phyloP scores from a whole-genome alignment of 768 basidiomycete species.

The Thelephora aurantiotincta region DNA sequence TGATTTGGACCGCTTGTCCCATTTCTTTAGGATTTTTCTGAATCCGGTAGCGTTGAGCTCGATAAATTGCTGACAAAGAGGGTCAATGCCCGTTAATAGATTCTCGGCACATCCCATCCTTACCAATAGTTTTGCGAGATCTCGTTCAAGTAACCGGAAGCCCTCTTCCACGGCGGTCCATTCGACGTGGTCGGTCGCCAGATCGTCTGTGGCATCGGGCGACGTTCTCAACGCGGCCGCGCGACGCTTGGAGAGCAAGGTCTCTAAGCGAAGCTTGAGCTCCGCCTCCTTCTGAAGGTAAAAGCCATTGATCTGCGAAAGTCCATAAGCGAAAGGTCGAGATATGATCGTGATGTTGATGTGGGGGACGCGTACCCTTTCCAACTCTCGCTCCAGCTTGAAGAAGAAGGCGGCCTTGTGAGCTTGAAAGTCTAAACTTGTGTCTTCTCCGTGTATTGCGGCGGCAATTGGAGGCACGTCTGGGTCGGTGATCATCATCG shows the following conservation, averaged over 20 bases:
- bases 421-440: conserved; percentile 80
- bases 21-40: conserved; percentile 95
- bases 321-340: background rate
- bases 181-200: conserved; percentile 58
- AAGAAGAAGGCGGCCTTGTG: conserved; percentile 98
- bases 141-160: conserved; percentile 85
- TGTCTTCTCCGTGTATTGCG: conserved; percentile 49
- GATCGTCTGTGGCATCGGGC: conserved; percentile 51
- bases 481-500: conserved; percentile 7
- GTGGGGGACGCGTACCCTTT: conserved; percentile 54
- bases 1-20: conserved; percentile 92
- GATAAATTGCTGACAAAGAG: conserved; percentile 65
- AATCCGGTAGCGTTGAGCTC: conserved; percentile 97
- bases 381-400: conserved; percentile 92
- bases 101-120: conserved; percentile 6
- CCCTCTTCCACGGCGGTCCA: conserved; percentile 97
- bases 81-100: conserved; percentile 3
- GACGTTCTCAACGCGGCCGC: conserved; percentile 62
- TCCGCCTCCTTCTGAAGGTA: conserved; percentile 97
- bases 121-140: conserved; percentile 91
- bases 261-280: conserved; percentile 82
- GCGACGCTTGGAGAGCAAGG: conserved; percentile 85
- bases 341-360: conserved; percentile 4
- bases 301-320: conserved; percentile 82
- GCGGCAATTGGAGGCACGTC: conserved; percentile 43